Evolutionary conservation across 768 basidiomycete species (phyloP), one percentile per base, ranked within the genome.

Genomic region (Boletus barrowsii): DNA sequence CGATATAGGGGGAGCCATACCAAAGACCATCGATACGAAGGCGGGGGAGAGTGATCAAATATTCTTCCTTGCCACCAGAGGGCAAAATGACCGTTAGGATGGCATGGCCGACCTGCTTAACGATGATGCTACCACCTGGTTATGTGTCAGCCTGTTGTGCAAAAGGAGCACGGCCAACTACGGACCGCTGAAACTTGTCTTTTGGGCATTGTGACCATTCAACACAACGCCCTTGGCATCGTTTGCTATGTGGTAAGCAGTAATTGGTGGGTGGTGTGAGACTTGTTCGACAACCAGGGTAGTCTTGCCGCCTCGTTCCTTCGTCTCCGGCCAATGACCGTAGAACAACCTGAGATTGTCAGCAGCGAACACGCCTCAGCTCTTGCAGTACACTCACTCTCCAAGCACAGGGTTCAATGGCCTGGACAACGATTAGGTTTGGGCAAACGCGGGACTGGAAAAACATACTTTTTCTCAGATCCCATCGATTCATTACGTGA

Each of bases 61-160:
- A 98, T 44, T 84, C 79, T 70, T 88, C 87, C 56, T 72, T 72
- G 42, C 74, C 75, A 3, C 83, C 86, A 7, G 74, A 71, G 3
- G 83, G 76, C 14, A 84, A 72, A 33, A 78, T 73, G 47, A 95
- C 80, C 5, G 84, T 88, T 30, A 99, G 76, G 26, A 88, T 73
- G 1, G 94, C 96, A 65, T 98, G 96, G 1, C 96, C 96, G 60
- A 96, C 88, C 72, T 99, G 96, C 72, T 90, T 93, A 49, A 99
- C 96, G 72, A 83, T 85, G 59, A 89, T 87, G 47, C 83, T 82
- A 18, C 86, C 86, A 56, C 76, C 84, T 85, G 63, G 42, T 30
- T 20, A 39, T 17, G 48, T 15, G 26, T 61, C 30, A 62, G 46
- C 42, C 17, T 46, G 24, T 36, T 18, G 52, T 18, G 36, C 15